Conservation (phyloP, 345 rosid genomes). For the Eucalyptus grandis region DNA sequence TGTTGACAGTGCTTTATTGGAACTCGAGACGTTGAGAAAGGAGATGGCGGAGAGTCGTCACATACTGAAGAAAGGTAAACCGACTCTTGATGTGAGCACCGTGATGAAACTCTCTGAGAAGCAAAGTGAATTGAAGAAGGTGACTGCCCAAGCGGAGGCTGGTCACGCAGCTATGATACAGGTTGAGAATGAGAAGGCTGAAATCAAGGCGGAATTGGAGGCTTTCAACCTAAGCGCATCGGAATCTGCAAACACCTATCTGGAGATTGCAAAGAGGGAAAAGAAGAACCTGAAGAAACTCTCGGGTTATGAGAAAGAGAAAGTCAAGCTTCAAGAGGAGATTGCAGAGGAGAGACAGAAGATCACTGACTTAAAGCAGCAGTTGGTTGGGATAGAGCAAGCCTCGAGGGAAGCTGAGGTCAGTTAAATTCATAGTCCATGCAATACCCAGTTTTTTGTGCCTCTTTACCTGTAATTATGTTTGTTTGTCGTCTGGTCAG, state of each 20-base stretch:
- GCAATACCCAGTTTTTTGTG: neutral
- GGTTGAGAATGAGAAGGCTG: slow-evolving; percentile 84
- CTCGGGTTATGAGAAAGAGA: slow-evolving; percentile 77
- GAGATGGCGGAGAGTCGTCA: slow-evolving; percentile 83
- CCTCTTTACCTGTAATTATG: neutral
- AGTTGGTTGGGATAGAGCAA: slow-evolving; percentile 33
- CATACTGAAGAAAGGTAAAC: slow-evolving; percentile 72
- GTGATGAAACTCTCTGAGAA: slow-evolving; percentile 66
- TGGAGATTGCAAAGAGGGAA: slow-evolving; percentile 79
- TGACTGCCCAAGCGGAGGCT: slow-evolving; percentile 60
- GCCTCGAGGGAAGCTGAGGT: slow-evolving; percentile 78
- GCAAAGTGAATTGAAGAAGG: slow-evolving; percentile 84
- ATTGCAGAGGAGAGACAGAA: slow-evolving; percentile 64
- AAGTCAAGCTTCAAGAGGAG: slow-evolving; percentile 62
- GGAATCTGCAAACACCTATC: slow-evolving; percentile 57
- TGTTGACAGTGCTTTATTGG: slow-evolving; percentile 69
- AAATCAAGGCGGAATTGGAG: slow-evolving; percentile 91
- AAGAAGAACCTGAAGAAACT: slow-evolving; percentile 72
- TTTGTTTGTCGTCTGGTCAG: neutral
- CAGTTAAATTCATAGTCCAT: neutral
- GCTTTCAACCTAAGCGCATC: slow-evolving; percentile 88
- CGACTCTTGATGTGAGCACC: slow-evolving; percentile 68
- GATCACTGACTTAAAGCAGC: slow-evolving; percentile 43
- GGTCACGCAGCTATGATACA: slow-evolving; percentile 62
- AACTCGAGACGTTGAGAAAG: slow-evolving; percentile 71